These are phyloP conservation scores for Prunus campanulata DNA, from an alignment of 306 rosid species.

Conservation along the genomic window DNA sequence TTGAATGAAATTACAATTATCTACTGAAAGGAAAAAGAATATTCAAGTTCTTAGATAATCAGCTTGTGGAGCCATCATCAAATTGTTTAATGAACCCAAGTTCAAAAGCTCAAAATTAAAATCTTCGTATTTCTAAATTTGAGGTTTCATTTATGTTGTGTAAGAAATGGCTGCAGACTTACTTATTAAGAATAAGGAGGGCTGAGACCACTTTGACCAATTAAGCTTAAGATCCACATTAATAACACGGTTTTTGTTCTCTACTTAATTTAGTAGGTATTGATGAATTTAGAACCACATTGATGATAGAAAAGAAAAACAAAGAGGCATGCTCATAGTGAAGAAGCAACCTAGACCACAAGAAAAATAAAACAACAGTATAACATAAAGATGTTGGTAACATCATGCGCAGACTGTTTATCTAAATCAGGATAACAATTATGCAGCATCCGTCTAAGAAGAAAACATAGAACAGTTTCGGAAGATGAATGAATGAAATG, in stretches of 20 bases:
- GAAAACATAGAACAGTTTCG: not conserved
- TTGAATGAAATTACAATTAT: not conserved
- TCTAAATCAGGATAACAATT: not conserved
- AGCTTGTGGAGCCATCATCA: not conserved
- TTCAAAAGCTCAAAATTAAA: not conserved
- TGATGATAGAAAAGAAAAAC: not conserved
- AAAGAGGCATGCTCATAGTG: too few species aligned
- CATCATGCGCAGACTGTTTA: not conserved
- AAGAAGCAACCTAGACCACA: not conserved
- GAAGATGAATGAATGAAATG: not conserved
- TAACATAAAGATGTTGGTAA: not conserved
- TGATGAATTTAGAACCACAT: not conserved
- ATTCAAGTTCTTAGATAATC: not conserved
- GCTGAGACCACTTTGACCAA: not conserved
- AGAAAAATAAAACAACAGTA: not conserved
- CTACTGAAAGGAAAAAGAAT: not conserved
- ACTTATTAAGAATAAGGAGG: not conserved
- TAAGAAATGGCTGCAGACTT: not conserved
- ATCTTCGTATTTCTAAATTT: not conserved
- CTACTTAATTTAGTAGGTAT: not conserved
- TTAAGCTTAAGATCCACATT: not conserved
- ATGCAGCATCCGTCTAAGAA: not conserved
- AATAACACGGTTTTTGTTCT: not conserved
- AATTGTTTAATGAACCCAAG: not conserved
- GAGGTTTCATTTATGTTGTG: not conserved